Conservation (phyloP, 257 asterid genomes). For the Solanum etuberosum region DNA sequence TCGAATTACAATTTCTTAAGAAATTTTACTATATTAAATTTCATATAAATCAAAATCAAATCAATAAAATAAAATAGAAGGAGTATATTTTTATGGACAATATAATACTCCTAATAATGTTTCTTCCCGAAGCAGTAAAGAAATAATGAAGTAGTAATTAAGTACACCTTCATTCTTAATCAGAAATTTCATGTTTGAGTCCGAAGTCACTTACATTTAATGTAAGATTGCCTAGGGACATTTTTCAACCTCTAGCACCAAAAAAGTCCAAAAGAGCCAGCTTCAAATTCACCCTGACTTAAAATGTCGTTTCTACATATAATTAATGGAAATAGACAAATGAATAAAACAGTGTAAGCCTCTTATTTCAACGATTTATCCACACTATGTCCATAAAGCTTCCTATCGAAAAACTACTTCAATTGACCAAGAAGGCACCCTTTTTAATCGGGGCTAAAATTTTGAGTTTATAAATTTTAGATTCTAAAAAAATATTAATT, state of each 20-base stretch:
- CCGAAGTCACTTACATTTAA: too few species aligned
- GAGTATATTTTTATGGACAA: not conserved
- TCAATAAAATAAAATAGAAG: not conserved
- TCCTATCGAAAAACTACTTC: not conserved
- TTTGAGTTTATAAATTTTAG: too few species aligned
- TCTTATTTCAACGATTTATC: not conserved
- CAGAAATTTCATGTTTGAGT: too few species aligned
- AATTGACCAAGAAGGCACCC: not conserved
- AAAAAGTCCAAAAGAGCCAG: slow-evolving; percentile 27
- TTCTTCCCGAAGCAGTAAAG: not conserved
- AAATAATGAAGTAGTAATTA: too few species aligned
- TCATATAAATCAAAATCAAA: too few species aligned
- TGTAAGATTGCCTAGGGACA: not conserved
- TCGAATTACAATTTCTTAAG: too few species aligned
- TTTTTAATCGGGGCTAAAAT: not conserved
- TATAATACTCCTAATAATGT: too few species aligned
- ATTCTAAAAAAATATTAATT: too few species aligned
- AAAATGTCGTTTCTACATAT: not conserved
- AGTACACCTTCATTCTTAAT: too few species aligned
- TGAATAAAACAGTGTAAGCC: not conserved
- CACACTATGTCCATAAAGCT: not conserved
- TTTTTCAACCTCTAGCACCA: not conserved
- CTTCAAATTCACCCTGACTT: slow-evolving; percentile 13
- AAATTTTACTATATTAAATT: too few species aligned
- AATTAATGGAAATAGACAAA: slow-evolving; percentile 10